Evolutionary conservation across 78 protist genomes (phyloP).

Genomic region (Pigoraptor vietnamica): DNA sequence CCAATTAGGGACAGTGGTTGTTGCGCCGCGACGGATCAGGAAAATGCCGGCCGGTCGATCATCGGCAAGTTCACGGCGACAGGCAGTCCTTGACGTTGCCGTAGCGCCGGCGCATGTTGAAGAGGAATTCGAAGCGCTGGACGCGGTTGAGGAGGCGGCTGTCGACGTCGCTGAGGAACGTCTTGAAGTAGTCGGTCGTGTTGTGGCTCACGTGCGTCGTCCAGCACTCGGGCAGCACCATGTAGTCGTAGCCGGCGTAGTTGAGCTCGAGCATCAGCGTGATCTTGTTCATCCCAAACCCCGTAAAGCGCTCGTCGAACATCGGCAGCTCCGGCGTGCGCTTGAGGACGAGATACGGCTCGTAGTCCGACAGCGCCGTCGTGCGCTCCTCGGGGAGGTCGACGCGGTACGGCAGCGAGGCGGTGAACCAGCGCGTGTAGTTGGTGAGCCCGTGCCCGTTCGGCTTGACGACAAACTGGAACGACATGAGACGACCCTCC

Average conservation of each 20-base stretch:
- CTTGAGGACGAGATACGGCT: neutral
- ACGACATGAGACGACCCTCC: neutral
- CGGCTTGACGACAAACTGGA: neutral
- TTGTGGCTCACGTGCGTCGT: neutral
- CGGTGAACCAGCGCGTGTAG: neutral
- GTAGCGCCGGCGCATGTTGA: neutral
- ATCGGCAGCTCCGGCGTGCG: neutral
- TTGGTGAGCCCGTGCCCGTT: neutral
- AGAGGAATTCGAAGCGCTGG: neutral
- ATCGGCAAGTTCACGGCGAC: no score
- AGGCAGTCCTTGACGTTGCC: no score
- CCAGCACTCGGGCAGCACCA: neutral
- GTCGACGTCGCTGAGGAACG: neutral
- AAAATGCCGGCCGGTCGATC: no score
- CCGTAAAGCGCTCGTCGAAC: neutral
- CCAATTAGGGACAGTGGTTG: no score
- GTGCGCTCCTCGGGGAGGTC: neutral
- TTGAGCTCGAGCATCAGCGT: neutral
- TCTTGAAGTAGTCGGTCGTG: neutral
- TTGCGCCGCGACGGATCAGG: no score
- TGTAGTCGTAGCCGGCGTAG: neutral
- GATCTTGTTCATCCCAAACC: conserved; percentile 3
- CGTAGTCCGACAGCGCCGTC: neutral
- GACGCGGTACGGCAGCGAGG: neutral
- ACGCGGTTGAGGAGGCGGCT: neutral